Conservation (phyloP, 164 flowering plant species). For the Cinnamomum micranthum region DNA sequence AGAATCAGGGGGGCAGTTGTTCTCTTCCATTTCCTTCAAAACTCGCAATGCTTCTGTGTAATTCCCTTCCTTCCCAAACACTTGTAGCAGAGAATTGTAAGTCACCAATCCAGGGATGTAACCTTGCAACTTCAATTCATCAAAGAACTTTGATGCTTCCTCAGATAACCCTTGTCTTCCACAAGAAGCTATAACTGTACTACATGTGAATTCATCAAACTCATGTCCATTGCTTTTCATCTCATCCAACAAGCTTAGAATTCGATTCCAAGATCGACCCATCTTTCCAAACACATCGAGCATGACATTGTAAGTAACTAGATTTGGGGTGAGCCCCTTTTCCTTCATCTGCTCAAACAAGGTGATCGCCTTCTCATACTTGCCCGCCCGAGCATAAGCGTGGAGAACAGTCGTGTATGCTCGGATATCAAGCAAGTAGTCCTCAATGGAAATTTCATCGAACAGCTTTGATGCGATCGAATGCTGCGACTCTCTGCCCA, state of each 20-base stretch:
- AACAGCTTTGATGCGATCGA: constrained; percentile 59
- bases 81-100: constrained; percentile 78
- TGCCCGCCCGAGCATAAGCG: constrained; percentile 56
- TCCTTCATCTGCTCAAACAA: constrained; percentile 53
- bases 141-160: constrained; percentile 70
- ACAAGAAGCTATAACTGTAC: constrained; percentile 89
- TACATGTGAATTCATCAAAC: constrained; percentile 87
- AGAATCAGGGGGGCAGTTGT: constrained; percentile 58
- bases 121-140: constrained; percentile 50
- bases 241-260: constrained; percentile 64
- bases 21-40: constrained; percentile 84
- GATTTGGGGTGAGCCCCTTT: constrained; percentile 53
- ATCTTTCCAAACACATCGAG: constrained; percentile 85
- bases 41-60: constrained; percentile 61
- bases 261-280: constrained; percentile 78
- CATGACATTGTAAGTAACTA: constrained; percentile 89
- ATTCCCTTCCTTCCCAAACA: constrained; percentile 74
- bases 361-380: constrained; percentile 50
- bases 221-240: constrained; percentile 57
- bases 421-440: constrained; percentile 59
- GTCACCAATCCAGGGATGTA: constrained; percentile 68
- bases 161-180: constrained; percentile 77
- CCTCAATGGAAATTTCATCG: constrained; percentile 53
- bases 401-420: constrained; percentile 71
- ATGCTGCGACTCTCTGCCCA: constrained; percentile 72